Conservation (phyloP, 805 yeast species). For the Teunomyces aglyptinius region DNA sequence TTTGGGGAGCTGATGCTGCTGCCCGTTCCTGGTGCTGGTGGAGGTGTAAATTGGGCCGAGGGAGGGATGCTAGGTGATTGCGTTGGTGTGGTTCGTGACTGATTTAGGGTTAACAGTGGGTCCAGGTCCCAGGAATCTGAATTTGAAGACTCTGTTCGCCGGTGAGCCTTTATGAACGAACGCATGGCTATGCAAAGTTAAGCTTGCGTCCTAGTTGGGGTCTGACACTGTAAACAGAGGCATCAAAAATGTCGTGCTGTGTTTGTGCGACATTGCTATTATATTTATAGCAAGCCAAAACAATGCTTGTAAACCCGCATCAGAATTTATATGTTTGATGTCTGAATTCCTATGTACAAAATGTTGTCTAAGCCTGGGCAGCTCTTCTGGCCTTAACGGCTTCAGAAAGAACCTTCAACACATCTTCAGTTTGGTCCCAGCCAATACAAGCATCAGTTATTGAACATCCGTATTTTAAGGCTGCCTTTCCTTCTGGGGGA, state of each 20-base stretch:
- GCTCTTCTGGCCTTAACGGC: conserved; percentile 80
- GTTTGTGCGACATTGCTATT: background rate
- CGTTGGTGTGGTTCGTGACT: conserved; percentile 4
- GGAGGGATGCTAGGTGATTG: conserved; percentile 6
- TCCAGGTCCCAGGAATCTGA: conserved; percentile 9
- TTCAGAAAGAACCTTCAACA: conserved; percentile 66
- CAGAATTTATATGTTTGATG: background rate
- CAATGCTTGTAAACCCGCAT: too few species aligned
- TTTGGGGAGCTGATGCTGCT: conserved; percentile 20
- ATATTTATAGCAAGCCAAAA: background rate
- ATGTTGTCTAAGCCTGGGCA: conserved; percentile 1
- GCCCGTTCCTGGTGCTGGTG: background rate
- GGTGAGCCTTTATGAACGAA: conserved; percentile 16
- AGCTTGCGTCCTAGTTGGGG: background rate
- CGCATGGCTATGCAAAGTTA: conserved; percentile 8
- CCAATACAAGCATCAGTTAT: conserved; percentile 98
- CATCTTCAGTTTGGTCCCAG: conserved; percentile 79
- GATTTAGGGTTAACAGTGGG: conserved; percentile 1
- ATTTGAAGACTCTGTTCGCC: conserved; percentile 13
- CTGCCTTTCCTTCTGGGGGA: conserved; percentile 64
- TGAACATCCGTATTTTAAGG: conserved; percentile 85
- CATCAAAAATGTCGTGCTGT: background rate
- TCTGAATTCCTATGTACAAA: background rate
- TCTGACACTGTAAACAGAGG: background rate
- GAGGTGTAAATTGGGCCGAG: conserved; percentile 8